Conservation (phyloP, 352 stramenopile genomes). For the Globisporangium cystogenes region DNA sequence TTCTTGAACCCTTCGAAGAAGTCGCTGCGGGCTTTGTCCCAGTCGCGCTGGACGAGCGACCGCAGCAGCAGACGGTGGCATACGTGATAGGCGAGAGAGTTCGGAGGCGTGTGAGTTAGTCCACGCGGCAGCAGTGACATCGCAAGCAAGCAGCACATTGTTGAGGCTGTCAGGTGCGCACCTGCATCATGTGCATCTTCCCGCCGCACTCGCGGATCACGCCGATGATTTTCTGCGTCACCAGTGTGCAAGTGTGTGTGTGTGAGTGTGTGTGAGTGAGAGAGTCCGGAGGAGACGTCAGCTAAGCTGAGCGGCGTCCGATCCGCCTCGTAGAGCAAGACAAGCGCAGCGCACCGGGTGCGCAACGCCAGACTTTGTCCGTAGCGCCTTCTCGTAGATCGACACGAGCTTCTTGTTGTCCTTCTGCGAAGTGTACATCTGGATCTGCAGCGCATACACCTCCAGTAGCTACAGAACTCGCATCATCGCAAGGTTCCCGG, state of each 20-base stretch:
- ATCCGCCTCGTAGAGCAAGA: not conserved
- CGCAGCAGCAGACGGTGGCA: not conserved
- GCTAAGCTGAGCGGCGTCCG: too few relatives aligned
- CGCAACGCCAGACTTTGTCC: slow-evolving; percentile 87
- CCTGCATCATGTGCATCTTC: slow-evolving; percentile 96
- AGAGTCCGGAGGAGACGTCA: not conserved
- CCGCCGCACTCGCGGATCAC: slow-evolving; percentile 94
- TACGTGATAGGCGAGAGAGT: too few relatives aligned
- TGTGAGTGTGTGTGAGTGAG: slow-evolving; percentile 1
- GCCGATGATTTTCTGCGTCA: slow-evolving; percentile 83
- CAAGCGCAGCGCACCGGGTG: slow-evolving; percentile 54
- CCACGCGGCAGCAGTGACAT: too few relatives aligned
- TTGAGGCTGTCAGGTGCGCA: too few relatives aligned
- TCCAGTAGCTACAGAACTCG: slow-evolving; percentile 76
- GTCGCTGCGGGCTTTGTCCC: slow-evolving; percentile 89
- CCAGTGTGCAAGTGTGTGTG: not conserved
- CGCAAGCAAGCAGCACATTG: too few relatives aligned
- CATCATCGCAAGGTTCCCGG: not conserved
- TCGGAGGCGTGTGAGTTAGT: too few relatives aligned
- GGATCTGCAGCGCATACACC: slow-evolving; percentile 91
- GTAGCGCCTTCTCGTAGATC: slow-evolving; percentile 89
- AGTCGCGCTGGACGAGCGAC: slow-evolving; percentile 58
- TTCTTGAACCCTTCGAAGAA: slow-evolving; percentile 97
- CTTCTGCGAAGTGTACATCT: slow-evolving; percentile 91
- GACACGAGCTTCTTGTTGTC: slow-evolving; percentile 93